Evolutionary conservation across 352 stramenopile species (phyloP), one percentile per base, ranked within the genome.

Genomic region (Globisporangium cederbergense): DNA sequence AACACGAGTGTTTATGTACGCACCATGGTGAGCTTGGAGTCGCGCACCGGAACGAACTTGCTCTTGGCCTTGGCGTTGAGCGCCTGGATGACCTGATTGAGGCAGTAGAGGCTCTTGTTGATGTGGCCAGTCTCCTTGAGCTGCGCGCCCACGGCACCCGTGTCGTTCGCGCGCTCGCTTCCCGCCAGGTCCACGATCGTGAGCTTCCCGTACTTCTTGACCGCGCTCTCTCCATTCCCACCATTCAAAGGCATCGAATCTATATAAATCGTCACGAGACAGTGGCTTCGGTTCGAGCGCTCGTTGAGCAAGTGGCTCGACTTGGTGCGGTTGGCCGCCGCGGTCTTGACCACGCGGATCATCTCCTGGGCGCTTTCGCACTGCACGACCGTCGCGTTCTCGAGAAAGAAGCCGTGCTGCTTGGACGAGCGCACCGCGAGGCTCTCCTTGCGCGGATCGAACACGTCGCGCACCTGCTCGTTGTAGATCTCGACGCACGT

Each of bases 401-500:
- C 83, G 20, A 92, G 66, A 49, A 83, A 90, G 64, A 90, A 88
- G 13, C 77, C 81, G 56, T 88, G 77, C 22, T 80, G 73, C 22
- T 86, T 87, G 10, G 77, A 80, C 20, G 79, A 83, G 1, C 83
- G 83, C 45, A 92, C 76, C 0, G 65, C 55, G 36, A 92, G 58
- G 18, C 78, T 75, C 50, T 89, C 77, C 38, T 88, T 86, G 14
- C 74, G 79, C 7, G 79, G 63, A 25, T 89, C 80, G 38, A 90
- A 90, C 5, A 89, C 69, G 53, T 90, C 83, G 3, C 76, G 73
- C 22, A 90, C 81, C 54, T 79, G 71, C 54, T 90, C 83, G 50
- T 90, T 90, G 77, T 90, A 92, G 59, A 92, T 88, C 67, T 92
- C 83, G 36, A 90, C 81, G 60, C 79, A 89, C 9, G 81, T 88